These are phyloP conservation scores for Neurospora sp. DNA, from an alignment of 495 filamentous ascomycete genomes.

Conservation along the genomic window DNA sequence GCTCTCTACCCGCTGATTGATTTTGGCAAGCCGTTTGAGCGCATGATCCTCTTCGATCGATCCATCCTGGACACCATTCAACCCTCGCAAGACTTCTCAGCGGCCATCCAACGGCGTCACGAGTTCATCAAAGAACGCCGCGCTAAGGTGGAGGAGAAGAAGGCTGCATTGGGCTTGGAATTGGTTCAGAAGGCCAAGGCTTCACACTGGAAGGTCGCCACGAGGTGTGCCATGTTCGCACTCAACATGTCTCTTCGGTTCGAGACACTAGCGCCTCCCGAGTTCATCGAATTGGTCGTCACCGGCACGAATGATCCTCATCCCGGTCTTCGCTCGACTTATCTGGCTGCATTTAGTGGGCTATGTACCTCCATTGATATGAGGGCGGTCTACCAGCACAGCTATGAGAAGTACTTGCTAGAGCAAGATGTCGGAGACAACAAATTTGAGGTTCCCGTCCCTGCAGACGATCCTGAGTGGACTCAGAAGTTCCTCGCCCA, in stretches of 20 bases:
- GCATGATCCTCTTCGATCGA: conserved; percentile 77
- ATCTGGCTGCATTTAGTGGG: conserved; percentile 66
- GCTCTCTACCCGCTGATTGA: conserved; percentile 83
- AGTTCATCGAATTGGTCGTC: conserved; percentile 76
- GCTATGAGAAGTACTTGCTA: conserved; percentile 72
- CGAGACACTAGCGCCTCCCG: conserved; percentile 69
- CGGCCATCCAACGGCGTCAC: conserved; percentile 53
- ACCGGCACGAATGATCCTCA: conserved; percentile 82
- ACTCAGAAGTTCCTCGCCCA: conserved; percentile 65
- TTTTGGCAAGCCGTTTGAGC: conserved; percentile 73
- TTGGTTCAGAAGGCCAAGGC: conserved; percentile 65
- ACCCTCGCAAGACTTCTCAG: conserved; percentile 56
- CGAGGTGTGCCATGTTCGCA: conserved; percentile 76
- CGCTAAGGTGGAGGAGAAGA: conserved; percentile 66
- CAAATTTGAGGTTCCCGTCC: conserved; percentile 62
- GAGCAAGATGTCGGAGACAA: conserved; percentile 66
- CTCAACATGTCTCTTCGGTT: conserved; percentile 83
- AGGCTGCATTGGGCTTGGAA: conserved; percentile 67
- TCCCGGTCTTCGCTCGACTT: conserved; percentile 72
- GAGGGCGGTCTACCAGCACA: conserved; percentile 75
- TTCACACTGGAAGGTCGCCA: conserved; percentile 94
- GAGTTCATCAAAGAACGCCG: conserved; percentile 64
- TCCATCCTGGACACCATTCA: conserved; percentile 61
- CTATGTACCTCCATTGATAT: conserved; percentile 77
- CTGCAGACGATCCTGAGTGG: conserved; percentile 61